Percentiles rank a stretch among this genome's conserved stretches.
Conservation (phyloP, 1,284 basidiomycete species). For the Wallemia mellicola region DNA sequence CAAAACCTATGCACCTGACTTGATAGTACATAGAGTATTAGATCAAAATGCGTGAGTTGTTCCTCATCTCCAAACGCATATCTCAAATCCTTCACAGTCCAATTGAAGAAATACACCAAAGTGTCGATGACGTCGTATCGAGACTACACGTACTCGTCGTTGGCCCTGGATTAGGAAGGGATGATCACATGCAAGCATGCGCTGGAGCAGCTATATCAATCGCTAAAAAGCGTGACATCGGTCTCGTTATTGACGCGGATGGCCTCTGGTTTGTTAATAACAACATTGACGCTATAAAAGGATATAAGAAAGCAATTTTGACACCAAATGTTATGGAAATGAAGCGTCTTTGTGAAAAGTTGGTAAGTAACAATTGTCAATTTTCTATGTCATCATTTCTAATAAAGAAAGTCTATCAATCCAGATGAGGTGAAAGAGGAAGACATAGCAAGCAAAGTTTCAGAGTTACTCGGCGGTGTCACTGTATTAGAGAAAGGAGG, state of each 20-base stretch:
- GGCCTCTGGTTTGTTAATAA: constrained; percentile 49
- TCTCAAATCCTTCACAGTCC: constrained; percentile 14
- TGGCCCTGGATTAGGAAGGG: constrained; percentile 71
- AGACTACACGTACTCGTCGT: constrained; percentile 75
- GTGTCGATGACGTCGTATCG: constrained; percentile 36
- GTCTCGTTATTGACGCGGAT: constrained; percentile 77
- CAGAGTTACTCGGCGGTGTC: constrained; percentile 46
- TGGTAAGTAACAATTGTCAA: constrained; percentile 20
- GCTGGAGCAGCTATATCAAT: constrained; percentile 21
- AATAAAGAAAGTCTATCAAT: not conserved
- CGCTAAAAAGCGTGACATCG: constrained; percentile 33
- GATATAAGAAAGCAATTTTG: constrained; percentile 40
- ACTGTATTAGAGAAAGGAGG: constrained; percentile 76
- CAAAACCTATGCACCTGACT: constrained; percentile 52
- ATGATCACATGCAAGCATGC: constrained; percentile 57
- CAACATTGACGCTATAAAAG: constrained; percentile 39
- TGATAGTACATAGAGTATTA: constrained; percentile 1
- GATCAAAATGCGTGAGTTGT: not conserved
- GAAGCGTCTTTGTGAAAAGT: constrained; percentile 40
- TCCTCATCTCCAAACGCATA: constrained; percentile 1
- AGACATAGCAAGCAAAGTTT: constrained; percentile 28
- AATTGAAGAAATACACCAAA: constrained; percentile 22
- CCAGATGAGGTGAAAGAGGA: constrained; percentile 21
- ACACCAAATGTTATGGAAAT: constrained; percentile 94
- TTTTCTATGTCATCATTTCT: no score